Percentiles rank a stretch among this genome's conserved stretches.
These are phyloP conservation scores for Polyporus arcularius DNA, from an alignment of 768 basidiomycete genomes.

Conservation along the genomic window DNA sequence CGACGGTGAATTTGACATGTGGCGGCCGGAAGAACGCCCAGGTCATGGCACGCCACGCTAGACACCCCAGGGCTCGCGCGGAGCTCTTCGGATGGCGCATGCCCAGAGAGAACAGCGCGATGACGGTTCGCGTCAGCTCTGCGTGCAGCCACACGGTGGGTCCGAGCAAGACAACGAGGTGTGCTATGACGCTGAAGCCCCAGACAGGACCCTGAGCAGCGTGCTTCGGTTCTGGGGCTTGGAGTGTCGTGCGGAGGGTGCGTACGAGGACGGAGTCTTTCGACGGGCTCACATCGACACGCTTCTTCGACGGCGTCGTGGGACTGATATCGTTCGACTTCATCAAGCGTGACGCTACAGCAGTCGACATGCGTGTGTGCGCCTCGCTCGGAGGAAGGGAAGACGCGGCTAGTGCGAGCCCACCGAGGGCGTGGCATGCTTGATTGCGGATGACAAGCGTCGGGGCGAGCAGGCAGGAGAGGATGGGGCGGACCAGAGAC, in stretches of 20 bases:
- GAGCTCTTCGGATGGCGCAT: conserved; percentile 65
- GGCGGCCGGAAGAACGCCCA: conserved; percentile 70
- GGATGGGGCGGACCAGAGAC: conserved; percentile 59
- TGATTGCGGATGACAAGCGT: conserved; percentile 67
- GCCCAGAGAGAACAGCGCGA: conserved; percentile 52
- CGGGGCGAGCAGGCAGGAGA: conserved; percentile 62
- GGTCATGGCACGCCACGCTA: conserved; percentile 64
- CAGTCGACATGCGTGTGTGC: conserved; percentile 55
- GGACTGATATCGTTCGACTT: conserved; percentile 28
- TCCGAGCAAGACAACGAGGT: conserved; percentile 66
- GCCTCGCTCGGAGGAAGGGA: conserved; percentile 46
- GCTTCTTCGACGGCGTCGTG: conserved; percentile 26
- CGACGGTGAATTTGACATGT: conserved; percentile 22
- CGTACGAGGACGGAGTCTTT: conserved; percentile 58
- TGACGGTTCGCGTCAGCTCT: conserved; percentile 47
- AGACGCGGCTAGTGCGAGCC: conserved; percentile 58
- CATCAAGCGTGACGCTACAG: conserved; percentile 51
- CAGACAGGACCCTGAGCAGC: conserved; percentile 79
- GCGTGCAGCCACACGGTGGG: conserved; percentile 49
- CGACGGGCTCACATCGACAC: conserved; percentile 33
- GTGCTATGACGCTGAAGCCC: conserved; percentile 68
- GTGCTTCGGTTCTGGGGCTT: conserved; percentile 53
- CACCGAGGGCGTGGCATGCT: conserved; percentile 76
- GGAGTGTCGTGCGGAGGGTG: conserved; percentile 66
- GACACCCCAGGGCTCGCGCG: conserved; percentile 59